Percentiles rank a stretch among this genome's conserved stretches.
Evolutionary conservation across 352 stramenopile genomes (phyloP).

Genomic region (Phytophthora capsici): DNA sequence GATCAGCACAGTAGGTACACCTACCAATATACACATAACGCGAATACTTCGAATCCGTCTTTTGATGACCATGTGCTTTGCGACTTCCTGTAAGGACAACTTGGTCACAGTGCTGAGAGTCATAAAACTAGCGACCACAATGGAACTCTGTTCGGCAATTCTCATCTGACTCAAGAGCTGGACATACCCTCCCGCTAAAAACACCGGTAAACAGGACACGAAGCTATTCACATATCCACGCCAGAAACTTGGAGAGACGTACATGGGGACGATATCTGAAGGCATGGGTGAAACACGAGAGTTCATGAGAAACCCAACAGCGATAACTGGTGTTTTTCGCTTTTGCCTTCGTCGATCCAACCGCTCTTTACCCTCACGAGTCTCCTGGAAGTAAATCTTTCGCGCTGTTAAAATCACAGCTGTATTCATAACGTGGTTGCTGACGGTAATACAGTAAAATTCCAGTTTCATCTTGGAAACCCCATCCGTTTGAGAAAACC

Average conservation of each 20-base stretch:
- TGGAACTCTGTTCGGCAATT: slow-evolving; percentile 15
- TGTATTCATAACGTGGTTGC: slow-evolving; percentile 31
- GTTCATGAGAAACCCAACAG: slow-evolving; percentile 6
- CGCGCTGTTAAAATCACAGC: slow-evolving; percentile 21
- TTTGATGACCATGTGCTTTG: slow-evolving; percentile 33
- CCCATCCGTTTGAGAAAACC: background rate
- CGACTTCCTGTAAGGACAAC: slow-evolving; percentile 40
- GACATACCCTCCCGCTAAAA: slow-evolving; percentile 29
- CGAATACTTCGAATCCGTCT: slow-evolving; percentile 43
- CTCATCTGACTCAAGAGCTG: slow-evolving; percentile 28
- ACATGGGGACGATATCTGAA: slow-evolving; percentile 15
- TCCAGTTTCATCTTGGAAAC: slow-evolving; percentile 34
- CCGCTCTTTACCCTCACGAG: slow-evolving; percentile 17
- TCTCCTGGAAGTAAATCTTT: slow-evolving; percentile 35
- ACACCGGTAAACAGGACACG: slow-evolving; percentile 18
- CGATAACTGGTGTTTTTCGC: slow-evolving; percentile 20
- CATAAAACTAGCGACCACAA: slow-evolving; percentile 28
- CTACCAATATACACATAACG: slow-evolving; percentile 49
- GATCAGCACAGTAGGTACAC: slow-evolving; percentile 48
- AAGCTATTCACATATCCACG: slow-evolving; percentile 17
- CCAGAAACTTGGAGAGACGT: slow-evolving; percentile 27
- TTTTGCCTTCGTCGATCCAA: slow-evolving; percentile 20
- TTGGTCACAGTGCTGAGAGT: slow-evolving; percentile 42
- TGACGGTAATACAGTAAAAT: slow-evolving; percentile 35
- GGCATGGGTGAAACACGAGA: slow-evolving; percentile 13